These are phyloP conservation scores for Globisporangium orthogonon DNA, from an alignment of 352 stramenopile genomes.

Conservation along the genomic window DNA sequence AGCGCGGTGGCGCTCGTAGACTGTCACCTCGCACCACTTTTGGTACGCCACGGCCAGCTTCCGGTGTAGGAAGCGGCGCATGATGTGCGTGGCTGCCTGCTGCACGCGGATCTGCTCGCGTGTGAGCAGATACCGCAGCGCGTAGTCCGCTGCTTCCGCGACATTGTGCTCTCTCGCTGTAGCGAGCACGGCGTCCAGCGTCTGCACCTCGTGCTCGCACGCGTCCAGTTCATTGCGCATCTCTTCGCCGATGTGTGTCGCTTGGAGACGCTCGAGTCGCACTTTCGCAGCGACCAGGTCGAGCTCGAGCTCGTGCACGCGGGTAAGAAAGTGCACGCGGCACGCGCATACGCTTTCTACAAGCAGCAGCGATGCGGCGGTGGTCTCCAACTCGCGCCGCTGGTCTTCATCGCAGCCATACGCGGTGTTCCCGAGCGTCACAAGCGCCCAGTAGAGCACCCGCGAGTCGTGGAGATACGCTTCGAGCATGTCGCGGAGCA, in stretches of 20 bases:
- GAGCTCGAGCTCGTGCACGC: constrained; percentile 39
- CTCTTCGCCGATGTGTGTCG: constrained; percentile 52
- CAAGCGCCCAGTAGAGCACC: constrained; percentile 51
- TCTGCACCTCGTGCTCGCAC: constrained; percentile 31
- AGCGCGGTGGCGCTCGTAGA: constrained; percentile 35
- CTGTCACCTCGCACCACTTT: constrained; percentile 37
- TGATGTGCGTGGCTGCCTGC: constrained; percentile 32
- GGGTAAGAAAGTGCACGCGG: constrained; percentile 38
- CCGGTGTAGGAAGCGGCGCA: constrained; percentile 34
- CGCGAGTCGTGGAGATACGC: constrained; percentile 24
- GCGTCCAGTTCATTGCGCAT: constrained; percentile 67
- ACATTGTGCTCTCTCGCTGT: constrained; percentile 45
- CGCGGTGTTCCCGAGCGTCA: constrained; percentile 48
- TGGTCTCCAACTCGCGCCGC: constrained; percentile 19
- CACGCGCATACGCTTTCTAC: constrained; percentile 34
- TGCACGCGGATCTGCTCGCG: constrained; percentile 44
- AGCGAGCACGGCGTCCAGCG: constrained; percentile 24
- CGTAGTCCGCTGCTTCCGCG: constrained; percentile 45
- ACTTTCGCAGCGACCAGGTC: constrained; percentile 22
- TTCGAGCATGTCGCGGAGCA: constrained; percentile 33
- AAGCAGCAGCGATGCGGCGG: constrained; percentile 18
- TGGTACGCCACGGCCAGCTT: constrained; percentile 30
- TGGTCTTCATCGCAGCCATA: constrained; percentile 19
- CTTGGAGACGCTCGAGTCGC: constrained; percentile 28
- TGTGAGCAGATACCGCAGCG: constrained; percentile 54